Evolutionary conservation across 2,329 filamentous ascomycete genomes (phyloP), one percentile per base, ranked within the genome.

Genomic region (Alternaria triticimaculans): DNA sequence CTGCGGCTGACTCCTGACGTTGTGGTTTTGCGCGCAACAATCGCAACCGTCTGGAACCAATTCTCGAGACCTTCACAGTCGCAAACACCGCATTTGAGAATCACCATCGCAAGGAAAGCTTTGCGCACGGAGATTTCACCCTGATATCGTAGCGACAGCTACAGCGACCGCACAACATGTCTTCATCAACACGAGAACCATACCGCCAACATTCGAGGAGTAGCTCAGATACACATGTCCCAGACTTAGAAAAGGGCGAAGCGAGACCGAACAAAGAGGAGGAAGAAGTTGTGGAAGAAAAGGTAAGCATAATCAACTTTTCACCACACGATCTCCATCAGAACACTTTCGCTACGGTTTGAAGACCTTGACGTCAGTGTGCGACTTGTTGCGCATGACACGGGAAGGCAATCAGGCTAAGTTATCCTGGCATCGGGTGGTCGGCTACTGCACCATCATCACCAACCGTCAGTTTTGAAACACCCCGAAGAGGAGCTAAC

Each of bases 161-260:
- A 23, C 53, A 37, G 14, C 37, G 9, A 28, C 2, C 30, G 11
- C 48, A 46, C 62, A 61, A 43, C 10, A 77, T 78, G 74, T 30
- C 46, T 54, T 48, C 23, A 15, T 69, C 68, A 20, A 48, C 60
- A 25, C 55, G 49, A 37, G 61, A 67, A 20, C 63, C 70, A 14
- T 68, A 66, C 41, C 69, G 64, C 30, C 51, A 44, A 20, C 66
- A 62, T 37, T 73, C 73, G n/a, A 71, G 64, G 45, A 71, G 64
- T 30, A 76, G 71, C 53, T 76, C 71, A 15, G 72, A 71, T 6
- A 67, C 65, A 21, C 62, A 66, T 11, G 43, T 62, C 5, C 60
- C 41, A n/a, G 69, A 72, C 18, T 48, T 67, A 5, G 72, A 72
- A 41, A 73, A 72, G 45, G 72, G 68, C 12, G 60, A 65, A 21